Evolutionary conservation across 2,329 filamentous ascomycete species (phyloP).

Genomic region (Penicillium sp.): DNA sequence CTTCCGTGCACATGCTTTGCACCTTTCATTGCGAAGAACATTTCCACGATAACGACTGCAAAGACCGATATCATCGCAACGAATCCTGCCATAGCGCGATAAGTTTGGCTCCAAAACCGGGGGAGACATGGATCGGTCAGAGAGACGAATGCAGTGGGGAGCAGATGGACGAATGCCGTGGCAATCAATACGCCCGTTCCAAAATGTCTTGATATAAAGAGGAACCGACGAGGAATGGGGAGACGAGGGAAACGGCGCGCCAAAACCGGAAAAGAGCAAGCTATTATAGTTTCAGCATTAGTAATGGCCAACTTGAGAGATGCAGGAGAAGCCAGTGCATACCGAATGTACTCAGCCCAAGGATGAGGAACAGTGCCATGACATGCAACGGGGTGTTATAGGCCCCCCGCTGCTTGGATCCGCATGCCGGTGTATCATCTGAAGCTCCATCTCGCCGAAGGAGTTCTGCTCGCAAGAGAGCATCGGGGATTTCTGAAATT

Average conservation of each 20-base stretch:
- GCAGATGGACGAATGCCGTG: slow-evolving; percentile 58
- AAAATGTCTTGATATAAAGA: slow-evolving; percentile 60
- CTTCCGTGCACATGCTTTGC: slow-evolving; percentile 57
- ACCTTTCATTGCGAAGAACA: slow-evolving; percentile 75
- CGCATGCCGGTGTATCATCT: slow-evolving; percentile 31
- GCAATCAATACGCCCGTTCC: slow-evolving; percentile 57
- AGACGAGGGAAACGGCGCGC: slow-evolving; percentile 59
- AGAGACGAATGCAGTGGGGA: slow-evolving; percentile 61
- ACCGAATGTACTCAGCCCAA: slow-evolving; percentile 51
- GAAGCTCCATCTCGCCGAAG: slow-evolving; percentile 22
- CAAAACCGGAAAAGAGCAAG: slow-evolving; percentile 61
- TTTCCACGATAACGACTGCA: slow-evolving; percentile 79
- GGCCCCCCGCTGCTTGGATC: slow-evolving; percentile 32
- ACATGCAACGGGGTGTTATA: slow-evolving; percentile 69
- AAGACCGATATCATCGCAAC: slow-evolving; percentile 81
- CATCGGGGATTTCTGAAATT: slow-evolving; percentile 32
- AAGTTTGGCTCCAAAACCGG: slow-evolving; percentile 73
- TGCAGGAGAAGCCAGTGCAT: slow-evolving; percentile 7
- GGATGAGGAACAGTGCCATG: slow-evolving; percentile 64
- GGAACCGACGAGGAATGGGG: slow-evolving; percentile 56
- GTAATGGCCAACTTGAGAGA: neutral
- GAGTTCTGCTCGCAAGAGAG: slow-evolving; percentile 33
- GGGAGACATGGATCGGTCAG: slow-evolving; percentile 67
- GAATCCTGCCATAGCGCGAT: slow-evolving; percentile 74
- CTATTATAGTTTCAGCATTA: slow-evolving; percentile 30